Base-by-base conservation (phyloP, 2,329 filamentous ascomycete genomes). In the Monilinia aucupariae region DNA sequence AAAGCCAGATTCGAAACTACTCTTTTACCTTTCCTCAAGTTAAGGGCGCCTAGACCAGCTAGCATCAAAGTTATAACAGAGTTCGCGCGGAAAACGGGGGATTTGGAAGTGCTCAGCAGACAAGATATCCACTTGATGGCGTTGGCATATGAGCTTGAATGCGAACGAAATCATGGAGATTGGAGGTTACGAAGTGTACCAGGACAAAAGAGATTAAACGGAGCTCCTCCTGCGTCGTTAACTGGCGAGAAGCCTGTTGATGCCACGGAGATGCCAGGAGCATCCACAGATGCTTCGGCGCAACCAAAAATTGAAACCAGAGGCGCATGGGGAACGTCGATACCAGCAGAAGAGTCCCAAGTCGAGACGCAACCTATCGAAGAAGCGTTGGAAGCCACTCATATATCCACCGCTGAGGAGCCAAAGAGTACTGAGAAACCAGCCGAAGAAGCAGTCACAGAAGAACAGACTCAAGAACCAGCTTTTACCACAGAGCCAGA, bases 121-220 rank as follows among this genome's bases (percentile, higher is more conserved):
- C 89, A 92, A 1, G 94, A 99, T 85, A 79, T 97, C 65, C 89
- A 96, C 69, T 83, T 99, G 48, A 79, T 97, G 72, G 94, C 93
- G 10, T 79, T 99, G 62, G 89, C 91, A 0, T 97, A 97, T 75
- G 94, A 99, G 74, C 75, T 97, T n/a, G 93, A 97, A 71, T 89
- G 90, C 71, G 92, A 97, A 78, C 81, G 87, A 64, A 96, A 96
- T 74, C 85, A 87, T n/a, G 92, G 92, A 2, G 87, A 96, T 74
- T 96, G 91, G 89, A 84, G 92, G 64, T 72, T 97, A 75, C 82
- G 92, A 66, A 90, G 83, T 64, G 82, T 84, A 3, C 93, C 93
- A 0, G 89, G 87, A 0, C 92, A 96, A 74, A 92, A 92, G 75
- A 75, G 82, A 1, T 73, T 92, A 62, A 93, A 93, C 73, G 90